phyloP scores from a whole-genome alignment of 163 green algal species.

The Prototheca wickerhamii region DNA sequence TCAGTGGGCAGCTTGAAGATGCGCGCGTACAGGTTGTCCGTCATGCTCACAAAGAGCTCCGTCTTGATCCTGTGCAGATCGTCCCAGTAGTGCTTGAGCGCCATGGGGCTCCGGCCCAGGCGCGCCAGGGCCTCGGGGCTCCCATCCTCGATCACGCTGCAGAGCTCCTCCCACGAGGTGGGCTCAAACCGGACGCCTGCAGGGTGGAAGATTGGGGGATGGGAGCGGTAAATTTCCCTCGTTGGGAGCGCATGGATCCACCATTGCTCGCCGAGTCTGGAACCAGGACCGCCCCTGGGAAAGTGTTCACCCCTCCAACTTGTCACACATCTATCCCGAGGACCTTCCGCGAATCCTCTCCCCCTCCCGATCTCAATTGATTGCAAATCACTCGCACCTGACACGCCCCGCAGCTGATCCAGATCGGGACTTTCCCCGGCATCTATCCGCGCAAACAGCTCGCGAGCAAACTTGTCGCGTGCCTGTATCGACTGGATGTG shows the following conservation, averaged over 20 bases:
- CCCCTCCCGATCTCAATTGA: too few species aligned
- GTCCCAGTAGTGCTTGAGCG: slow-evolving; percentile 4
- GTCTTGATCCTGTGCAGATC: neutral
- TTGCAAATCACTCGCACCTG: neutral
- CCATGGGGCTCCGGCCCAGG: neutral
- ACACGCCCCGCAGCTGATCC: slow-evolving; percentile 1
- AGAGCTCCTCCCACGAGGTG: slow-evolving; percentile 1
- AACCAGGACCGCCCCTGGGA: neutral
- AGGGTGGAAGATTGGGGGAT: neutral
- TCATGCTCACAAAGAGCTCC: neutral
- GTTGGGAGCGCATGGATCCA: neutral
- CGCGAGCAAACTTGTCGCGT: neutral
- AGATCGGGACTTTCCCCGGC: neutral
- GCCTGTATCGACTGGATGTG: neutral
- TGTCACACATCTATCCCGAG: neutral
- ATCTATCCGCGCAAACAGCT: neutral
- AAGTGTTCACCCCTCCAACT: neutral
- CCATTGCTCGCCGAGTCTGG: neutral
- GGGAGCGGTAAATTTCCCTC: neutral
- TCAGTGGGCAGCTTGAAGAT: neutral
- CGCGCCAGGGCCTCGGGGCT: neutral
- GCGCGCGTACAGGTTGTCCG: neutral
- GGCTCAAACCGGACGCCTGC: slow-evolving; percentile 1
- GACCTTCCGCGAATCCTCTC: neutral
- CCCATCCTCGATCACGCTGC: neutral